Conservation (phyloP, 2,329 filamentous ascomycete species). For the Lojkania enalia region DNA sequence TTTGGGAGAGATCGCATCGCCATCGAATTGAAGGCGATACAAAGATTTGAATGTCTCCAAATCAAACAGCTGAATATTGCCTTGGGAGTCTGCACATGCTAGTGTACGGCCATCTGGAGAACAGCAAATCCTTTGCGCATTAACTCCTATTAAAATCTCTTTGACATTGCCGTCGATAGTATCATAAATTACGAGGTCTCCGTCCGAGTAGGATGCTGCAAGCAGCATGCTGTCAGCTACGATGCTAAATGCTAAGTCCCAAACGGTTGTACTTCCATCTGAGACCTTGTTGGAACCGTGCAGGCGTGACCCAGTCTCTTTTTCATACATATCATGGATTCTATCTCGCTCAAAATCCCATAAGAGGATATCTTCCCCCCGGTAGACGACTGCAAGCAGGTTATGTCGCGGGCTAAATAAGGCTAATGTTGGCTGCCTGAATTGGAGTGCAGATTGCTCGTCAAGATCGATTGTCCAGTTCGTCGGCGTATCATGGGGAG, state of each 20-base stretch:
- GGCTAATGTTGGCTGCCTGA: background rate
- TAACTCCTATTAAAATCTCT: background rate
- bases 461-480: background rate
- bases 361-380: too few species aligned
- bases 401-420: background rate
- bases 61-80: background rate
- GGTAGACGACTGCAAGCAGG: too few species aligned
- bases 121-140: background rate
- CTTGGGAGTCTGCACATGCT: background rate
- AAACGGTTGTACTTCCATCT: background rate
- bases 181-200: background rate
- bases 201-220: background rate
- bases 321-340: background rate
- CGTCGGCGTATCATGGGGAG: too few species aligned
- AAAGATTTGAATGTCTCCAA: background rate
- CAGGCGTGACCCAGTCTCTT: background rate
- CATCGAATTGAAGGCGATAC: background rate
- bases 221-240: background rate
- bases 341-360: too few species aligned
- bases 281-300: background rate
- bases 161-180: background rate
- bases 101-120: background rate
- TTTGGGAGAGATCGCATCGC: background rate
- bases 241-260: background rate
- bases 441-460: background rate